Percentiles rank a stretch among this genome's conserved stretches.
Evolutionary conservation across 257 asterid genomes (phyloP).

Genomic region (Thymus quinquecostatus): DNA sequence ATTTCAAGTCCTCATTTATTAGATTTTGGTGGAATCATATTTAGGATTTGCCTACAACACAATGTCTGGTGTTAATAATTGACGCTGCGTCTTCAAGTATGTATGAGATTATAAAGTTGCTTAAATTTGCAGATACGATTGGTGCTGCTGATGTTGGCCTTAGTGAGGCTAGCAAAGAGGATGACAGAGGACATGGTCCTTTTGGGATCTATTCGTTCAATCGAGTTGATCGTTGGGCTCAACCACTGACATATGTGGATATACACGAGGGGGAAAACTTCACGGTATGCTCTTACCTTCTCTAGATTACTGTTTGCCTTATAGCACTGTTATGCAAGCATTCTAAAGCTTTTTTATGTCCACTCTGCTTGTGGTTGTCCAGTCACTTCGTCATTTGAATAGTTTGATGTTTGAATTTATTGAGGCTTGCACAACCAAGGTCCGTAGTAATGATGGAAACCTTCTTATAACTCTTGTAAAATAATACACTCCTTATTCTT

Average conservation of each 20-base stretch:
- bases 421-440: constrained; percentile 4
- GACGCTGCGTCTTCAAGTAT: constrained; percentile 1
- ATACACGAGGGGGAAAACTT: constrained; percentile 72
- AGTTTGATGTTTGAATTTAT: constrained; percentile 7
- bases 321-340: constrained; percentile 2
- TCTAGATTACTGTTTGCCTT: constrained; percentile 18
- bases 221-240: constrained; percentile 87
- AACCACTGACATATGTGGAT: constrained; percentile 85
- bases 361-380: constrained; percentile 18
- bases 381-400: constrained; percentile 13
- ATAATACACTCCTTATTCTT: background rate
- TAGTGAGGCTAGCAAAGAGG: constrained; percentile 63
- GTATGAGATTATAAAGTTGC: constrained; percentile 23
- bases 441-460: background rate
- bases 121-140: constrained; percentile 58
- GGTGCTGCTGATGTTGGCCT: constrained; percentile 89
- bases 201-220: constrained; percentile 65
- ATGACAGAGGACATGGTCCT: constrained; percentile 89
- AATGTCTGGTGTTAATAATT: background rate
- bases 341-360: background rate
- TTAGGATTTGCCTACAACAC: no score
- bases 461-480: background rate
- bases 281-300: constrained; percentile 55
- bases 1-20: background rate
- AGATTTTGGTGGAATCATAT: constrained; percentile 20